Evolutionary conservation across 192 early-diverging fungal species (phyloP).

Genomic region (Entomortierella lignicola): DNA sequence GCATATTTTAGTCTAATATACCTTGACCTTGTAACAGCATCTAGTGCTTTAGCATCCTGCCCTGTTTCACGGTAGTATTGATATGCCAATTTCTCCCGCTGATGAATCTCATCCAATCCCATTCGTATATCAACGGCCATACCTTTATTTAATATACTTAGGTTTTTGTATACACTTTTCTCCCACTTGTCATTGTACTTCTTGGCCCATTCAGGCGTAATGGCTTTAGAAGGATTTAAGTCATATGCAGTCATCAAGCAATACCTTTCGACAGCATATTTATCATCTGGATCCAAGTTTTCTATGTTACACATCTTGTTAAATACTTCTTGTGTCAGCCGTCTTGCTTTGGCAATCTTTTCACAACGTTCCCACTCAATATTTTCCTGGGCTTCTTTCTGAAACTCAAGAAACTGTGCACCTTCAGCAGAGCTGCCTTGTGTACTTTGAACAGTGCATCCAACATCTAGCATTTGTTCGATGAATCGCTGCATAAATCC

Average conservation of each 20-base stretch:
- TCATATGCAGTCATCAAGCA: background rate
- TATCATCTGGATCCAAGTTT: background rate
- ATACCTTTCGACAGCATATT: conserved; percentile 1
- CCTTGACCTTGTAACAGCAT: background rate
- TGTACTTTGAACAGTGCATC: conserved; percentile 7
- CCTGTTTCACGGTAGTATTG: background rate
- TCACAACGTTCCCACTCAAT: background rate
- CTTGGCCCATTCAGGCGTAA: too few species aligned
- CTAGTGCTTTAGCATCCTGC: background rate
- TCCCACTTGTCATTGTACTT: too few species aligned
- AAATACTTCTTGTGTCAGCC: background rate
- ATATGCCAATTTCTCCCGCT: background rate
- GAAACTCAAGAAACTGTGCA: background rate
- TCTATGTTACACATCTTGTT: background rate
- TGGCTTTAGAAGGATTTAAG: too few species aligned
- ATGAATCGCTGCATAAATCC: conserved; percentile 3
- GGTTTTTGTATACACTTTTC: too few species aligned
- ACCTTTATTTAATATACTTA: too few species aligned
- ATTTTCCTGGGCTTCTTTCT: background rate
- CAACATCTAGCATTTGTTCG: background rate
- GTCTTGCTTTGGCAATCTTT: conserved; percentile 8
- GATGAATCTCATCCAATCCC: background rate
- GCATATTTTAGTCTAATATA: conserved; percentile 1
- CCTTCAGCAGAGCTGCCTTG: background rate
- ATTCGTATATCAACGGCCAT: too few species aligned